Percentiles rank a stretch among this genome's conserved stretches.
Conservation (phyloP, 1,139 yeast species). For the Magnusiomyces clavatus region DNA sequence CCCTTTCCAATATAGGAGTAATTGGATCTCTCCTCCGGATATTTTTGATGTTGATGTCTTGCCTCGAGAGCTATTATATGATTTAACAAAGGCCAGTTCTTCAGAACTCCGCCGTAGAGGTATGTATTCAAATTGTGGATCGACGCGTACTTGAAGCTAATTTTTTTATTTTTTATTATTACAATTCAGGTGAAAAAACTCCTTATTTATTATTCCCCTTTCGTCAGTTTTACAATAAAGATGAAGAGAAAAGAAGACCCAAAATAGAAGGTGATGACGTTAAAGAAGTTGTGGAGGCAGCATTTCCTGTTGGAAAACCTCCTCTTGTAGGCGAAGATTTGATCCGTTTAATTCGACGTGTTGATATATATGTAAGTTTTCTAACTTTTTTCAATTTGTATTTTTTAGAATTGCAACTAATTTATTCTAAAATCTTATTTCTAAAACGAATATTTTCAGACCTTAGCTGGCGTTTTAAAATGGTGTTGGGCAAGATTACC, state of each 20-base stretch:
- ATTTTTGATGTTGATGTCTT: neutral
- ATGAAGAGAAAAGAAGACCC: constrained; percentile 5
- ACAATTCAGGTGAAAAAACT: constrained; percentile 17
- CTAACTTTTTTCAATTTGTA: neutral
- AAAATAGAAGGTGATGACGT: constrained; percentile 21
- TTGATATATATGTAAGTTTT: constrained; percentile 23
- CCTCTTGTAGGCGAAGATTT: constrained; percentile 27
- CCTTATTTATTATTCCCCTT: constrained; percentile 30
- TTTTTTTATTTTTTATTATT: neutral
- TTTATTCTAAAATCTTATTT: neutral
- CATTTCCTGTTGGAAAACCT: constrained; percentile 22
- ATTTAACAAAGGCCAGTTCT: neutral
- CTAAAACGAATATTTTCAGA: constrained; percentile 23
- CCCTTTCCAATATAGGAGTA: neutral
- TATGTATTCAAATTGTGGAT: neutral
- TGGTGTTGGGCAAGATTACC: constrained; percentile 81
- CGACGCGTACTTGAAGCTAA: neutral
- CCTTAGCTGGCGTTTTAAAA: constrained; percentile 64
- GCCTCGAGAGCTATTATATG: constrained; percentile 1
- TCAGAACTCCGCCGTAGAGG: neutral
- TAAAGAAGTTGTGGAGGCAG: constrained; percentile 20
- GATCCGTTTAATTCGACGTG: constrained; percentile 24
- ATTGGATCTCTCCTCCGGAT: neutral
- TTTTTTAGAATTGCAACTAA: neutral
- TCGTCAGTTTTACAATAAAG: constrained; percentile 19